Percentiles rank a stretch among this genome's conserved stretches.
These are phyloP conservation scores for Xylaria polymorpha DNA, from an alignment of 2,329 filamentous ascomycete species.

Conservation along the genomic window DNA sequence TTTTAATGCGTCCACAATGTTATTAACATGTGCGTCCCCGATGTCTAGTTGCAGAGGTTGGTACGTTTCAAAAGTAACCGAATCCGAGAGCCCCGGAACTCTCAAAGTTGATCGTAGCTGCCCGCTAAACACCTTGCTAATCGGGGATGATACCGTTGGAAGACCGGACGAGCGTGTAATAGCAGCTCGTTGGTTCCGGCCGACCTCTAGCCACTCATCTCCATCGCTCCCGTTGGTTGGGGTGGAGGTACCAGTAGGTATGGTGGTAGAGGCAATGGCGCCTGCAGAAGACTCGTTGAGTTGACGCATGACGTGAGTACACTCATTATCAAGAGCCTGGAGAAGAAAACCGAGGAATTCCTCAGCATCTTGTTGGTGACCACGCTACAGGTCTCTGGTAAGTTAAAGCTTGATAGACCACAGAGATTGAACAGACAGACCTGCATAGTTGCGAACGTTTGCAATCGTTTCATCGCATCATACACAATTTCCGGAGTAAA, in stretches of 20 bases:
- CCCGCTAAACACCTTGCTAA: conserved; percentile 95
- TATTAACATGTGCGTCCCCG: conserved; percentile 84
- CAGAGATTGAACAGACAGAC: conserved; percentile 61
- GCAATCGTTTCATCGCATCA: conserved; percentile 86
- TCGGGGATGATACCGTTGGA: conserved; percentile 77
- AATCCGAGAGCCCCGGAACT: conserved; percentile 87
- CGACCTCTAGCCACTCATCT: conserved; percentile 93
- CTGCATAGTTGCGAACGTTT: conserved; percentile 91
- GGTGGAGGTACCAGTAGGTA: conserved; percentile 54
- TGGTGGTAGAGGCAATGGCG: conserved; percentile 49
- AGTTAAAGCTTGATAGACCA: conserved; percentile 12
- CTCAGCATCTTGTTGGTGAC: conserved; percentile 97
- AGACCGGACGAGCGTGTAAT: conserved; percentile 87
- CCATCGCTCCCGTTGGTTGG: conserved; percentile 57
- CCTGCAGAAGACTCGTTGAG: conserved; percentile 49
- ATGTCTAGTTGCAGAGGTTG: conserved; percentile 96
- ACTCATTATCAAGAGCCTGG: conserved; percentile 94
- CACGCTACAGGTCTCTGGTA: conserved; percentile 67
- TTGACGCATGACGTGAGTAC: conserved; percentile 77
- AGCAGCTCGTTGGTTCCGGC: conserved; percentile 87
- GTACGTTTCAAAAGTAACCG: conserved; percentile 92
- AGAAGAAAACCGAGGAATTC: conserved; percentile 95
- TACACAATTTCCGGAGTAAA: conserved; percentile 97
- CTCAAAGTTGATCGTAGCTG: conserved; percentile 89
- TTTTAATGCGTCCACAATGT: conserved; percentile 90